phyloP scores from a whole-genome alignment of 331 rosid genomes.

The Acacia pycnantha region DNA sequence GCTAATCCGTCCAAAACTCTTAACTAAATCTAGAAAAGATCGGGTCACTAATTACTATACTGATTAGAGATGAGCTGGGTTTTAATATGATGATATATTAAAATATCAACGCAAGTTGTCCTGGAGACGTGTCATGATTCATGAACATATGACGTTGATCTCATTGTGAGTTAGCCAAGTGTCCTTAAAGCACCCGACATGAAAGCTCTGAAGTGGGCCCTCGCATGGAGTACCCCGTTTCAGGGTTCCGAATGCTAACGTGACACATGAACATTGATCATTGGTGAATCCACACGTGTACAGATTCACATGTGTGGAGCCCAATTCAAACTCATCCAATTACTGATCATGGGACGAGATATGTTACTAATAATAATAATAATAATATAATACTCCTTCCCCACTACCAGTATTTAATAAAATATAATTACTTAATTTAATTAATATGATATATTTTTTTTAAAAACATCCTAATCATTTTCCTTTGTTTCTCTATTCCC shows the following conservation, averaged over 20 bases:
- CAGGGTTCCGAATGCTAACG: neutral
- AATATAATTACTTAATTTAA: no score
- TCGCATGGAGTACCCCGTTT: neutral
- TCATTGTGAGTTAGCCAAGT: neutral
- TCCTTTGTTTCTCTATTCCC: no score
- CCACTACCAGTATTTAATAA: no score
- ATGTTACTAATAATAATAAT: neutral
- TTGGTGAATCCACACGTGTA: slow-evolving; percentile 39
- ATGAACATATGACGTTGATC: neutral
- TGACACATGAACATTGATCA: slow-evolving; percentile 26
- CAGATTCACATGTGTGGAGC: slow-evolving; percentile 27
- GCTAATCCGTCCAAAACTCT: no score
- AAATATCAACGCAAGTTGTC: neutral
- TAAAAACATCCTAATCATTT: no score
- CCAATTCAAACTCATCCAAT: neutral
- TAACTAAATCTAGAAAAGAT: no score
- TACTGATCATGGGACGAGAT: neutral
- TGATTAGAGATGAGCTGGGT: no score
- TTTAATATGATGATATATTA: no score
- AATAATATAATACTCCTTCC: no score
- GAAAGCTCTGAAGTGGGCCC: neutral
- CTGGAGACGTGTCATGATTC: neutral
- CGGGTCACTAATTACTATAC: no score
- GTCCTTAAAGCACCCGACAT: neutral
- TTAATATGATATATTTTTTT: accelerated